Conservation (phyloP, 352 stramenopile genomes). For the Thraustochytrium striatum region DNA sequence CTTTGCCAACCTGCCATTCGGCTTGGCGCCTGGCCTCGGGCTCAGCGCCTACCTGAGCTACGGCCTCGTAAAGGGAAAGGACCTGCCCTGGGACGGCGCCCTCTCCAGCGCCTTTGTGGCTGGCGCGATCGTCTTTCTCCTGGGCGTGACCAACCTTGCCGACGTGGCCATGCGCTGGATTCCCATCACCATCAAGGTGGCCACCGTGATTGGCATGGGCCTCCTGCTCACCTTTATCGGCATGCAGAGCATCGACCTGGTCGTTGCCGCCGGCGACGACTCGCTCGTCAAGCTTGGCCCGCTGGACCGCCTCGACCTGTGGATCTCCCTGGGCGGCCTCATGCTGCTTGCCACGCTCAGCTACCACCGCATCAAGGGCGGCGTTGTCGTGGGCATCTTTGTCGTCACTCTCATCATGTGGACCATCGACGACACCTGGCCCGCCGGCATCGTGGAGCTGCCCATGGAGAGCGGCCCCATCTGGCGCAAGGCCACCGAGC, state of each 20-base stretch:
- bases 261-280: constrained; percentile 57
- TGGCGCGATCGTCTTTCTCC: constrained; percentile 59
- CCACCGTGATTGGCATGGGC: constrained; percentile 62
- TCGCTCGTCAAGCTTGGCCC: constrained; percentile 59
- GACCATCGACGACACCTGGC: constrained; percentile 53
- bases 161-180: constrained; percentile 59
- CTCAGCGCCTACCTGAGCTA: constrained; percentile 60
- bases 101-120: constrained; percentile 62
- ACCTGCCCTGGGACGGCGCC: constrained; percentile 55
- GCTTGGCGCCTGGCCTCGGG: constrained; percentile 59
- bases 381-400: constrained; percentile 60
- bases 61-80: constrained; percentile 56
- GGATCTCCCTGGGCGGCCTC: constrained; percentile 61
- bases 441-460: constrained; percentile 53
- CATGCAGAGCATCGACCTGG: constrained; percentile 59
- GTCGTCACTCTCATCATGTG: constrained; percentile 61
- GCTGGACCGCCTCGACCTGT: constrained; percentile 54
- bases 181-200: constrained; percentile 59
- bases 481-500: constrained; percentile 54
- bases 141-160: constrained; percentile 58
- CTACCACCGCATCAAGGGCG: constrained; percentile 58
- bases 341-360: constrained; percentile 58
- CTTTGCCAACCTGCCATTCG: constrained; percentile 63
- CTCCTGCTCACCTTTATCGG: constrained; percentile 63
- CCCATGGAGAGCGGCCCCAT: constrained; percentile 53